phyloP scores from a whole-genome alignment of 257 asterid genomes.

The Ballota nigra region DNA sequence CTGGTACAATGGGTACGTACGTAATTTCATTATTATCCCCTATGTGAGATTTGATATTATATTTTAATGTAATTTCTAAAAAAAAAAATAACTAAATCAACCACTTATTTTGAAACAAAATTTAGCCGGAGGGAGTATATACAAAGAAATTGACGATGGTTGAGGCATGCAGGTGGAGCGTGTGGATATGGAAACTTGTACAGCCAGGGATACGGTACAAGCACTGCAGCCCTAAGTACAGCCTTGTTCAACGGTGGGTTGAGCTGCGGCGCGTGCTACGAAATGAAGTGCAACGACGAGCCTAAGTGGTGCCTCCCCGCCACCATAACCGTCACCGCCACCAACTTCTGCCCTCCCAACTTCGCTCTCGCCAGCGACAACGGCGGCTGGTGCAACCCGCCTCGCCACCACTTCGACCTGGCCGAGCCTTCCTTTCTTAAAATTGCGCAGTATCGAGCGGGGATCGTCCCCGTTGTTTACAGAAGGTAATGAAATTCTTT shows the following conservation, averaged over 20 bases:
- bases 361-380: slow-evolving; percentile 42
- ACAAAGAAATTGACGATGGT: background rate
- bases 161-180: slow-evolving; percentile 51
- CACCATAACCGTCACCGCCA: slow-evolving; percentile 48
- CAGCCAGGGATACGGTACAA: slow-evolving; percentile 59
- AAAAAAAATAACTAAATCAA: background rate
- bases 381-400: slow-evolving; percentile 70
- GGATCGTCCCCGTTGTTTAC: slow-evolving; percentile 45
- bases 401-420: slow-evolving; percentile 53
- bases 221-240: slow-evolving; percentile 51
- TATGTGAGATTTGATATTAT: background rate
- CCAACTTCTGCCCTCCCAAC: slow-evolving; percentile 67
- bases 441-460: slow-evolving; percentile 49
- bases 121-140: too few relatives aligned
- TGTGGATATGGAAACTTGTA: slow-evolving; percentile 61
- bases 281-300: slow-evolving; percentile 38
- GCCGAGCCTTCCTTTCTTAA: slow-evolving; percentile 49
- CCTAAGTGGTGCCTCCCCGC: slow-evolving; percentile 36
- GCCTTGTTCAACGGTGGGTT: slow-evolving; percentile 47
- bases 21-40: background rate
- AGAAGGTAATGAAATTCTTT: slow-evolving; percentile 22
- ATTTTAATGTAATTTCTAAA: too few relatives aligned
- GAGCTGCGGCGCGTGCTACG: slow-evolving; percentile 57
- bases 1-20: slow-evolving; percentile 60
- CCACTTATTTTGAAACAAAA: background rate